These are phyloP conservation scores for Debaryomyces prosopidis DNA, from an alignment of 805 yeast species.

Conservation along the genomic window DNA sequence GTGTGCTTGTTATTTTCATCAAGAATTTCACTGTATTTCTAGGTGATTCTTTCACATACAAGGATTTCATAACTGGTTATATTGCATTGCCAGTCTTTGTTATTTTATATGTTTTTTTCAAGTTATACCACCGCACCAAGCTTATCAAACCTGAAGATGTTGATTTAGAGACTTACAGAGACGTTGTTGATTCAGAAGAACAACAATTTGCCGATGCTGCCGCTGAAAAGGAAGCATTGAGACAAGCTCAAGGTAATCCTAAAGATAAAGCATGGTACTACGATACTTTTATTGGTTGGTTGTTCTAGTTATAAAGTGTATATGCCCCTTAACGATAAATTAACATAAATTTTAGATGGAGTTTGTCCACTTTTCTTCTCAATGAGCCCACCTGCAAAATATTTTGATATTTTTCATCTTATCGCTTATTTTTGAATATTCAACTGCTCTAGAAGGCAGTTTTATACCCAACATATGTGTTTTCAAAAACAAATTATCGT, in stretches of 20 bases:
- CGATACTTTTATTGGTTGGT: constrained; percentile 49
- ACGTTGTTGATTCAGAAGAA: constrained; percentile 55
- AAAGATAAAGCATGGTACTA: constrained; percentile 48
- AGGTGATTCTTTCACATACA: constrained; percentile 55
- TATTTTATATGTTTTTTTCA: constrained; percentile 57
- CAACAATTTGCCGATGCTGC: constrained; percentile 35
- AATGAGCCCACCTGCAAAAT: too few species aligned
- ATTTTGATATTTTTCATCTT: too few species aligned
- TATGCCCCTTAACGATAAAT: background rate
- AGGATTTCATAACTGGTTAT: constrained; percentile 74
- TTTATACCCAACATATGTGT: too few species aligned
- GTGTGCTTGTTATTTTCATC: constrained; percentile 56
- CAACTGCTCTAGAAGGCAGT: too few species aligned
- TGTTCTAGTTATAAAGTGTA: constrained; percentile 32
- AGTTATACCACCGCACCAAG: constrained; percentile 52
- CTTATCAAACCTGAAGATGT: constrained; percentile 54
- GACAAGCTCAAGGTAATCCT: constrained; percentile 45
- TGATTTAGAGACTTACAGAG: constrained; percentile 59
- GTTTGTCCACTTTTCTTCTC: too few species aligned
- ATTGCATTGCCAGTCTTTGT: constrained; percentile 70
- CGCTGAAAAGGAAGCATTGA: constrained; percentile 32
- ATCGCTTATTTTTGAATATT: too few species aligned
- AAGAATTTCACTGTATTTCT: constrained; percentile 76
- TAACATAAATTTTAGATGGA: too few species aligned
- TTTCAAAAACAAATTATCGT: too few species aligned